A percentile compares a stretch with the other conserved stretches of the same genome.
These are phyloP conservation scores for Pisolithus sp. DNA, from an alignment of 768 basidiomycete genomes.

Conservation along the genomic window DNA sequence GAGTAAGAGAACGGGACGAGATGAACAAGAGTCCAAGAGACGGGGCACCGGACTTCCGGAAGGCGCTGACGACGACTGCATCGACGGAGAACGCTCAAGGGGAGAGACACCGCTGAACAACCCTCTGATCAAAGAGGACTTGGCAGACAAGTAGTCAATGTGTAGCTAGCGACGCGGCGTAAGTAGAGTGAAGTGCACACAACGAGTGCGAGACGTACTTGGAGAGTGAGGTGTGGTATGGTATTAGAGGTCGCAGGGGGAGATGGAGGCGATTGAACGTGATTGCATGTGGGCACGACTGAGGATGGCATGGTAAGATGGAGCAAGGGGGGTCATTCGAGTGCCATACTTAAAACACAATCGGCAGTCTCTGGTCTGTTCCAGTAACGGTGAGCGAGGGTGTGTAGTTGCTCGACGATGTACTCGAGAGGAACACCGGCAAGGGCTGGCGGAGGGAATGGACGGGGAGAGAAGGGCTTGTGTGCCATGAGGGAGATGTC, in stretches of 20 bases:
- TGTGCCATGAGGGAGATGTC: constrained; percentile 29
- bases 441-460: constrained; percentile 60
- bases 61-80: background rate
- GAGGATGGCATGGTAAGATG: background rate
- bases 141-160: constrained; percentile 74
- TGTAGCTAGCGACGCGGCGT: constrained; percentile 49
- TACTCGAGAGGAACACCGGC: constrained; percentile 65
- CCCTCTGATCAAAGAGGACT: constrained; percentile 66
- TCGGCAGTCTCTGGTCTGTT: constrained; percentile 70
- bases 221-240: constrained; percentile 54
- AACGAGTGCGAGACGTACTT: constrained; percentile 37
- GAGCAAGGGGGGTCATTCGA: background rate
- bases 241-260: constrained; percentile 25
- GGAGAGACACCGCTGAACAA: constrained; percentile 66
- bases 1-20: constrained; percentile 65
- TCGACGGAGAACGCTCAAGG: constrained; percentile 46
- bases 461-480: constrained; percentile 33
- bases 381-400: constrained; percentile 65
- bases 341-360: constrained; percentile 62
- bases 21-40: constrained; percentile 53
- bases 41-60: constrained; percentile 53
- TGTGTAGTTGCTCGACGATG: constrained; percentile 62
- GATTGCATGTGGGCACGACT: constrained; percentile 49
- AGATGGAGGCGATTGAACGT: constrained; percentile 10
- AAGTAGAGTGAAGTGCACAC: background rate